Base-by-base conservation (phyloP, 2,329 filamentous ascomycete species). In the Trichoderma citrinoviride region DNA sequence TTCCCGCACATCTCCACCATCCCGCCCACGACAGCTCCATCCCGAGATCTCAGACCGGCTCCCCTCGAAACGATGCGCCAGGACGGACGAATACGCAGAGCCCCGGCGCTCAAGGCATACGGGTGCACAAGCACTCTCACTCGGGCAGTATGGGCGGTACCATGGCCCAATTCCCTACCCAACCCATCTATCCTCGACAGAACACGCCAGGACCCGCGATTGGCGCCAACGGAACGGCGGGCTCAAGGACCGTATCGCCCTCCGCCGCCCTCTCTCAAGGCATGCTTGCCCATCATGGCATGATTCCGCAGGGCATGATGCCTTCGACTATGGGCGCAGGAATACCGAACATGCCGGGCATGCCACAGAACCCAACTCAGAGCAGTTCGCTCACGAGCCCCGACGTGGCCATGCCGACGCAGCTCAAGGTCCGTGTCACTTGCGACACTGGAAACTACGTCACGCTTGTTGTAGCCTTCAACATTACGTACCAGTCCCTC, bases 361-460 rank as follows among this genome's bases (percentile, higher is more conserved):
- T 52, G 49, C 49, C 49, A 14, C 68, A 69, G n/a, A 65, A 73
- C n/a, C 71, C 73, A 14, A 12, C 44, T 10, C 68, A 69, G 15
- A 65, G 72, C 33, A 76, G 74, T 56, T 68, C 76, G 3, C 68
- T 78, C 54, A 75, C 72, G 67, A 84, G 73, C 70, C 80, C 76
- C 76, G 73, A 93, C 25, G 72, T 85, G 71, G 82, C 79, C 25
- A 76, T 84, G 56, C 86, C 83, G 52, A 88, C 91, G 7, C 95
- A 98, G 73, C 84, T 99, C 58, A 98, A 97, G 79, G 93, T 97
- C 57, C 96, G 96, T 75, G 93, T 99, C 65, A 94, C 94, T 73
- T 96, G 92, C 74, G 92, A 95, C 66, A 80, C 78, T 52, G 90
- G 90, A 53, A 95, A 93, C 73, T 96, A 96, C 70, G 90, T 97